These are phyloP conservation scores for Amanita pseudoporphyria DNA, from an alignment of 768 basidiomycete species.

Conservation along the genomic window DNA sequence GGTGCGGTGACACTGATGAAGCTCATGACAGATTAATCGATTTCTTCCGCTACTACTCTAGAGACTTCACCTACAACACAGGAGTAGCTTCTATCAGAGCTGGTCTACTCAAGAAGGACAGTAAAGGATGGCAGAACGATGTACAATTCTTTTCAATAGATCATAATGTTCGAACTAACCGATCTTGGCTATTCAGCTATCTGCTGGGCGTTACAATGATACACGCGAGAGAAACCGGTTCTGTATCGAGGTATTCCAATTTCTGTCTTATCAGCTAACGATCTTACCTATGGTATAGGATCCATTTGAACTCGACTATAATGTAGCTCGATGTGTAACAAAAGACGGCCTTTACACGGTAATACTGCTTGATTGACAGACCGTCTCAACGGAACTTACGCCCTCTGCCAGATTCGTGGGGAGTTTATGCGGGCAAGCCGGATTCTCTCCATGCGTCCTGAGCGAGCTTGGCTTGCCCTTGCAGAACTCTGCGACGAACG, in stretches of 20 bases:
- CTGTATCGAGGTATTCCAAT: constrained; percentile 75
- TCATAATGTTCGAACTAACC: constrained; percentile 6
- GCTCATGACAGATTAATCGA: constrained; percentile 68
- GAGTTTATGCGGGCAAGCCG: constrained; percentile 96
- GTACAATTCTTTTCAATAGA: constrained; percentile 32
- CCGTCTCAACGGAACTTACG: constrained; percentile 6
- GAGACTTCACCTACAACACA: constrained; percentile 87
- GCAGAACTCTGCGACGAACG: constrained; percentile 91
- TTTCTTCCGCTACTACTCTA: constrained; percentile 94
- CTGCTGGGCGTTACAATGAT: constrained; percentile 50
- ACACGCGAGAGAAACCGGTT: constrained; percentile 86
- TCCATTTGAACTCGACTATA: constrained; percentile 94
- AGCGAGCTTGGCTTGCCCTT: constrained; percentile 72
- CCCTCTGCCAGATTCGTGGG: constrained; percentile 70
- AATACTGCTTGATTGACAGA: constrained; percentile 9
- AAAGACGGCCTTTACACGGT: constrained; percentile 94
- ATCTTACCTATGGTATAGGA: constrained; percentile 44
- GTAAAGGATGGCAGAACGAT: constrained; percentile 93
- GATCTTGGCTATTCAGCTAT: constrained; percentile 25
- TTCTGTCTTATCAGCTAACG: not conserved
- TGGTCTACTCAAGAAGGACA: constrained; percentile 82
- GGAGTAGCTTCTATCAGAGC: constrained; percentile 87
- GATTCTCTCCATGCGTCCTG: constrained; percentile 71
- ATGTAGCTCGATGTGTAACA: constrained; percentile 94
- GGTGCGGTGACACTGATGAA: constrained; percentile 8